A percentile compares a stretch with the other conserved stretches of the same genome.
Conservation (phyloP, 2,329 filamentous ascomycete species). For the Mycosphaerella sp. region DNA sequence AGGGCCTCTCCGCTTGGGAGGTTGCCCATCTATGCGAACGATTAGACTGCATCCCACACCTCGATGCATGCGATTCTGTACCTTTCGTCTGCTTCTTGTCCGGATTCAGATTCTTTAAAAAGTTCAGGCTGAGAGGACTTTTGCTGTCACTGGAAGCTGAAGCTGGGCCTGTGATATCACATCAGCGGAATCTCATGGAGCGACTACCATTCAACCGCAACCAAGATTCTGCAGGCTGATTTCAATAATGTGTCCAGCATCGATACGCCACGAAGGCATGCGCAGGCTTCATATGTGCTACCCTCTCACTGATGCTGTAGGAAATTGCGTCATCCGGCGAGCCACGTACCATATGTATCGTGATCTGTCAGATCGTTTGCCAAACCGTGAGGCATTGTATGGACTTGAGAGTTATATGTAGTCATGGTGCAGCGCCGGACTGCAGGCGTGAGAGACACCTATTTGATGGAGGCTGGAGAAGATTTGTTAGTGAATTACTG, state of each 20-base stretch:
- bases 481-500: background rate
- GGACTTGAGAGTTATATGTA: conserved; percentile 14
- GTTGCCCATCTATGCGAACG: conserved; percentile 62
- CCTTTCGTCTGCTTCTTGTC: conserved; percentile 76
- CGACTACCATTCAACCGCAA: no score
- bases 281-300: background rate
- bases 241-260: no score
- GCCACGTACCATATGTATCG: conserved; percentile 17
- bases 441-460: background rate
- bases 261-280: no score
- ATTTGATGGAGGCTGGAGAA: background rate
- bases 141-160: conserved; percentile 18
- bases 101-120: conserved; percentile 57
- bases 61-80: conserved; percentile 35
- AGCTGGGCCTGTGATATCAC: conserved; percentile 7
- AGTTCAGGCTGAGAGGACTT: conserved; percentile 30
- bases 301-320: background rate
- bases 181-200: background rate
- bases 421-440: conserved; percentile 9
- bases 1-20: conserved; percentile 82
- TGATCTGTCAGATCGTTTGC: conserved; percentile 13
- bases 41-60: background rate
- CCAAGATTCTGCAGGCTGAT: no score
- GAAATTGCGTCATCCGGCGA: background rate
- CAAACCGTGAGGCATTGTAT: conserved; percentile 15